phyloP scores from a whole-genome alignment of 441 rosid genomes.

The Mallotus repandus region DNA sequence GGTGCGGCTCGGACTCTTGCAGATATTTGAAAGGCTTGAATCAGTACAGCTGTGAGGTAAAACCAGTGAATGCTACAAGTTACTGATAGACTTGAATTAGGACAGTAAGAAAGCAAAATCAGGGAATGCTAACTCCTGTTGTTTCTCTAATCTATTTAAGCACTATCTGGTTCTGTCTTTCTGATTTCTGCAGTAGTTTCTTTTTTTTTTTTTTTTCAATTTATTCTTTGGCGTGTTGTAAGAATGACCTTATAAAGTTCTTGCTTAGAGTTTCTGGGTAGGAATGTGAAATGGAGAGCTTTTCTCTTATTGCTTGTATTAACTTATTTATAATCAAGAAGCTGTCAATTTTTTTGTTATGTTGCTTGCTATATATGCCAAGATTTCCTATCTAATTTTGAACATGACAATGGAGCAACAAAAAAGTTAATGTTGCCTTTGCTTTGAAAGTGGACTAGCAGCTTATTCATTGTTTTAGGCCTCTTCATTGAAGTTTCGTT shows the following conservation, averaged over 20 bases:
- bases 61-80: neutral
- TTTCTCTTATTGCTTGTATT: neutral
- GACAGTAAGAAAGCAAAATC: neutral
- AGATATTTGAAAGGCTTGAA: neutral
- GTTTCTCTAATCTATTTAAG: neutral
- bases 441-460: neutral
- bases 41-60: neutral
- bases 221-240: neutral
- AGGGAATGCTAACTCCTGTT: neutral
- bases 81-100: neutral
- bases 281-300: neutral
- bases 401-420: neutral
- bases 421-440: neutral
- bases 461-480: neutral
- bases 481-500: too few species aligned
- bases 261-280: neutral
- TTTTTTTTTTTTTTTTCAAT: neutral
- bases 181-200: neutral
- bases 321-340: neutral
- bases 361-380: neutral
- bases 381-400: neutral
- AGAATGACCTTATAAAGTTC: neutral
- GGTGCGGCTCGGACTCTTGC: neutral
- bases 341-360: neutral
- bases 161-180: neutral